Evolutionary conservation across 2,329 filamentous ascomycete species (phyloP), one percentile per base, ranked within the genome.

Genomic region (Pyricularia grisea): DNA sequence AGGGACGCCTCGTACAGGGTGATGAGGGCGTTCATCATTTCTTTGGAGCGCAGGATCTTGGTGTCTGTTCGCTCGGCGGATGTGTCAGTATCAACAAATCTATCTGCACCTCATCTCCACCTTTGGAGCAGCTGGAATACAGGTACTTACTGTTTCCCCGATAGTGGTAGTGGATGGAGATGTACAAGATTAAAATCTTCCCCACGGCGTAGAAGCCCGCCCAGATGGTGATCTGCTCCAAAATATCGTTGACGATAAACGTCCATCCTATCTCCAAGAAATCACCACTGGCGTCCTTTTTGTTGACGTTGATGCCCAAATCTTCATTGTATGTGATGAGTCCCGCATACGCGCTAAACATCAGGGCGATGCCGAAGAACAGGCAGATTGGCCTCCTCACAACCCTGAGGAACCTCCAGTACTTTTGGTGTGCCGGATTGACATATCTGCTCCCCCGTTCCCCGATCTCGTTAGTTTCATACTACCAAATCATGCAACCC

Each of bases 81-180:
- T 9, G 5, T 28, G 33, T 25, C 9, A 20, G 20, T 20, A 42
- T 10, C 30, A 31, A 27, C 4, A 27, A 27, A 27, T 4, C 27
- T 27, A 2, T 27, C 27, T 27, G 27, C 27, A 27, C 27, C 27
- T 4, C 27, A 27, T 4, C 27, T 27, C 27, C 27, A 2, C 27
- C 27, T 4, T 27, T 27, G 27, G 27, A 27, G 60, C 23, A 25
- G 4, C 60, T n/a, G 9, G 14, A 65, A 10, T 31, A 10, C 30
- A 31, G 10, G 31, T 17, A 66, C 65, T 55, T 66, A 66, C 65
- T 69, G 65, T 74, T 70, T 4, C 71, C 73, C 23, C 75, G 73
- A 42, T 73, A 74, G 67, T 77, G 75, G 55, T 74, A 77, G 68
- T 77, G 75, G 33, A 77, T 72, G 11, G 74, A 72, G 66, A 76